phyloP scores from a whole-genome alignment of 495 filamentous ascomycete species.

The Glutinoglossum americanum region DNA sequence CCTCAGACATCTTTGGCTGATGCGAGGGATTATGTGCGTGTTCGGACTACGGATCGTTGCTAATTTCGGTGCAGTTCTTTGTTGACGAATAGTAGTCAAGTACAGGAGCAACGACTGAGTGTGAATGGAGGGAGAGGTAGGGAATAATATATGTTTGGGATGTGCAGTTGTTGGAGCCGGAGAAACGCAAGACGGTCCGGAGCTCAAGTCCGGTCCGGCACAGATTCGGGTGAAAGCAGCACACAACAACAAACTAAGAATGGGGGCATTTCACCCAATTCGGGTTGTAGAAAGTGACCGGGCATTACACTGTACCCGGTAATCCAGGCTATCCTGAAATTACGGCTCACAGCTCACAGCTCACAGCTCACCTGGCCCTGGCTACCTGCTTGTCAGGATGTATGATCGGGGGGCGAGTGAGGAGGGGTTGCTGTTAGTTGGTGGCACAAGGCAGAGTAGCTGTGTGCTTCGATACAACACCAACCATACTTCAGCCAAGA shows the following conservation, averaged over 20 bases:
- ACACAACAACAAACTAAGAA: background rate
- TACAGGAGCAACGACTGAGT: background rate
- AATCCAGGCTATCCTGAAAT: background rate
- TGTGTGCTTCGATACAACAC: background rate
- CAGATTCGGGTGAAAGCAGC: background rate
- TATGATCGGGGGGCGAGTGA: background rate
- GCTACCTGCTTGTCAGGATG: background rate
- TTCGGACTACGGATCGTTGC: background rate
- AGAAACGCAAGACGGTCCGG: background rate
- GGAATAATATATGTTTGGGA: background rate
- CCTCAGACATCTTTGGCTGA: conserved; percentile 6
- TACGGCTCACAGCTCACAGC: background rate
- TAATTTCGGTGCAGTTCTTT: too few species aligned
- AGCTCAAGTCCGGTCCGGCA: background rate
- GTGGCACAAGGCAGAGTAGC: background rate
- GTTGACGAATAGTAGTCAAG: background rate
- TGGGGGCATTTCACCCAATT: background rate
- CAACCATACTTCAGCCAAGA: background rate
- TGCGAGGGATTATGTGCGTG: background rate
- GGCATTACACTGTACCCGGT: background rate
- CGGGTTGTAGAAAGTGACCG: background rate
- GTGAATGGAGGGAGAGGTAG: background rate
- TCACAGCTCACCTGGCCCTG: background rate
- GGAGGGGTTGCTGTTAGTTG: background rate
- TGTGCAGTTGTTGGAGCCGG: background rate